Evolutionary conservation across 2,329 filamentous ascomycete genomes (phyloP), one percentile per base, ranked within the genome.

Genomic region (Venturiaceae sp.): DNA sequence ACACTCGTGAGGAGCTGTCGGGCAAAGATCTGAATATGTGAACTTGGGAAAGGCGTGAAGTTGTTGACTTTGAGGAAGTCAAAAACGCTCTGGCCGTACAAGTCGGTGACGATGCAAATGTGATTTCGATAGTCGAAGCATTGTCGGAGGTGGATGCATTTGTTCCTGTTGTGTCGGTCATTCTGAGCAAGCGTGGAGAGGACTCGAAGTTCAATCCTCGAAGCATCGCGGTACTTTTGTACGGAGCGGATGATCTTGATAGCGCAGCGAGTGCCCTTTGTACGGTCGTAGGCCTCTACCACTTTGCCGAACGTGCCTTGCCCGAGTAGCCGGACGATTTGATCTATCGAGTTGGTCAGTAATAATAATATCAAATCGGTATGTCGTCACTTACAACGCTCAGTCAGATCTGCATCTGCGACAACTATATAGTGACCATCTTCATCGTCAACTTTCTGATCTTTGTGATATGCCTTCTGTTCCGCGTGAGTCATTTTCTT

Each of bases 291-390:
- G 56, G 94, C 94, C 72, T 96, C 88, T 19, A 99, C 94, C 16
- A 99, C 94, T 73, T 99, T 99, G 68, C 94, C 94, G 70, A 99
- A 99, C 0, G 94, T 99, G 63, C 94, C 94, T 74, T 99, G 94
- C 23, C 94, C 94, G 13, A 99, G 85, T 30, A 97, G 80, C 65
- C 90, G 91, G 62, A 87, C 80, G 65, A 99, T 92, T 75, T 88
- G 85, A 72, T 97, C 92, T 96, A 30, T 6, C 16, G 41, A 26
- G 16, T 41, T 26, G 30, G 32, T 32, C 16, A 59, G 64, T 68
- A 56, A 69, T n/a, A n/a, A n/a, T n/a, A n/a, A n/a, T n/a, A n/a
- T 64, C 6, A 30, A 30, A 5, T 50, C 23, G 16, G 37, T 34
- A 62, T 47, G 23, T 32, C 16, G 3, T 28, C 41, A 82, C 90